phyloP scores from a whole-genome alignment of 768 basidiomycete species.

The Phaffia australis region DNA sequence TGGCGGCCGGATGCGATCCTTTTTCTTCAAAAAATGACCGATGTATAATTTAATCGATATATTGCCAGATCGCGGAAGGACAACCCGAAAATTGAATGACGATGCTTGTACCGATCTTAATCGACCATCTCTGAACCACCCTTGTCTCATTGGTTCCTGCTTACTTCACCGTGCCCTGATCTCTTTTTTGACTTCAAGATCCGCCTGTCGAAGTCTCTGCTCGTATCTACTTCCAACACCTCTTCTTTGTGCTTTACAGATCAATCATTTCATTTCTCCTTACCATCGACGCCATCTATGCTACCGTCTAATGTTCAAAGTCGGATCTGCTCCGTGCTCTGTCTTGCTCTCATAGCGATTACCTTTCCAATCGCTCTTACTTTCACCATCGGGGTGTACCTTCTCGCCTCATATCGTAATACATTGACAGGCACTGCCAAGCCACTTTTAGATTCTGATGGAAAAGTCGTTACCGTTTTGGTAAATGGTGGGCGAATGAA shows the following conservation, averaged over 20 bases:
- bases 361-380: background rate
- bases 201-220: background rate
- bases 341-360: background rate
- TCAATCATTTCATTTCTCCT: background rate
- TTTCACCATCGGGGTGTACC: background rate
- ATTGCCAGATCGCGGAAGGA: no score
- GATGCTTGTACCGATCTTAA: background rate
- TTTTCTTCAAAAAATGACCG: no score
- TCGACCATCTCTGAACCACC: background rate
- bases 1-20: no score
- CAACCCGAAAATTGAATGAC: no score
- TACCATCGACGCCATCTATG: no score
- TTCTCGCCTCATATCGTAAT: background rate
- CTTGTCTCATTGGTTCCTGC: background rate
- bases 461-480: background rate
- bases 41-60: no score
- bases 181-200: background rate
- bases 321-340: no score
- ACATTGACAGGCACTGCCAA: no score
- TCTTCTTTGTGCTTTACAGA: background rate
- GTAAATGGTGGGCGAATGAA: constrained; percentile 5
- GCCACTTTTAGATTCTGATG: no score
- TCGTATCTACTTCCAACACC: no score
- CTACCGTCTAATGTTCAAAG: no score
- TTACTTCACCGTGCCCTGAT: background rate